These are phyloP conservation scores for Silene vulgaris DNA, from an alignment of 179 eudicot species.

Conservation along the genomic window DNA sequence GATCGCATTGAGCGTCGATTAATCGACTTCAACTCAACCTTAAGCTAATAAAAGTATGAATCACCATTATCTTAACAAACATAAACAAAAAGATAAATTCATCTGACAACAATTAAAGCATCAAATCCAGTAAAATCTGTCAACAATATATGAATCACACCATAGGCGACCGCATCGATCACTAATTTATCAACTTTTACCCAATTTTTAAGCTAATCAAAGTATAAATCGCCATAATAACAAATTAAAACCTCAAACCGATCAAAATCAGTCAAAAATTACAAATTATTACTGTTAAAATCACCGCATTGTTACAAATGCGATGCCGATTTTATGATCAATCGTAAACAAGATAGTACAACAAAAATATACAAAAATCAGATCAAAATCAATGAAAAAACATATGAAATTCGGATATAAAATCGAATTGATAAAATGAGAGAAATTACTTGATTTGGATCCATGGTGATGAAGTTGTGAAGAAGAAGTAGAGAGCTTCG, in stretches of 20 bases:
- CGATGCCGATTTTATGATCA: not conserved
- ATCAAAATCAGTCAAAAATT: not conserved
- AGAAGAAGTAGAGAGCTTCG: not conserved
- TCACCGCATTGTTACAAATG: too few relatives aligned
- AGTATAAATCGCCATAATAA: not conserved
- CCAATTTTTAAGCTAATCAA: not conserved
- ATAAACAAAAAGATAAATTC: not conserved
- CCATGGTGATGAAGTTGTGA: conserved; percentile 18
- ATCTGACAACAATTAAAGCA: not conserved
- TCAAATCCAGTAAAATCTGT: conserved; percentile 1
- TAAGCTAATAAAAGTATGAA: not conserved
- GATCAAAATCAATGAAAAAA: conserved; percentile 5
- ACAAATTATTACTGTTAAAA: not conserved
- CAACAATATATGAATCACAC: not conserved
- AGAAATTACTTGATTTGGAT: conserved; percentile 30
- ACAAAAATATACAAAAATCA: not conserved
- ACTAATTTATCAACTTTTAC: not conserved
- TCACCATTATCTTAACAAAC: not conserved
- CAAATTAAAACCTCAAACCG: not conserved
- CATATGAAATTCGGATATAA: not conserved
- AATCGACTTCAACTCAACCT: not conserved
- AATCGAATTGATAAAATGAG: not conserved
- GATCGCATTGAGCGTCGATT: not conserved
- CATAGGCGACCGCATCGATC: not conserved
- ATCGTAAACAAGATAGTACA: not conserved